Evolutionary conservation across 352 stramenopile genomes (phyloP).

Genomic region (Phytophthora fragariae): DNA sequence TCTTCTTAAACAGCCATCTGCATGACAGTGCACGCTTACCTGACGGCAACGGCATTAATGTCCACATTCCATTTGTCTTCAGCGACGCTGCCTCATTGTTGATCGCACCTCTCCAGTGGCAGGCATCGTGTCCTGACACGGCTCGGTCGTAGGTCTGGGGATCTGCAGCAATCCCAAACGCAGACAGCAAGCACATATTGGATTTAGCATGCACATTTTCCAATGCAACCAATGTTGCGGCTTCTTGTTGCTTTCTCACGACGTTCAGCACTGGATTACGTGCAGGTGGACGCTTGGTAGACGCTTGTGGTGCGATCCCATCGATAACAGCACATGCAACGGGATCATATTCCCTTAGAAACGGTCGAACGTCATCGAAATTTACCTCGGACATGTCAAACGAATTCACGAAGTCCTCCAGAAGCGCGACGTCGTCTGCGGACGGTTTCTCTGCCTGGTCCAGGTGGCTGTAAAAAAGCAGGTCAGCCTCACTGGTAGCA

Average conservation of each 20-base stretch:
- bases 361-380: not conserved
- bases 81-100: not conserved
- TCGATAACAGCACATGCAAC: conserved; percentile 3
- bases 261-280: not conserved
- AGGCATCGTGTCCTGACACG: not conserved
- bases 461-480: conserved; percentile 8
- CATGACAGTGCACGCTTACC: conserved; percentile 6
- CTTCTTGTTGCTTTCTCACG: conserved; percentile 9
- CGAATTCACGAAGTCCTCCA: conserved; percentile 12
- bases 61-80: conserved; percentile 5
- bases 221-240: conserved; percentile 1
- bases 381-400: conserved; percentile 15
- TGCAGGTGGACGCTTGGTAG: not conserved
- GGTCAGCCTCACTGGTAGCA: conserved; percentile 3
- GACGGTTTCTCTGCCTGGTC: not conserved
- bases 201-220: conserved; percentile 6
- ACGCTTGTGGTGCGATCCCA: conserved; percentile 12
- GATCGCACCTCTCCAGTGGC: not conserved
- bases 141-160: not conserved
- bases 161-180: conserved; percentile 4
- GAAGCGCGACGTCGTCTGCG: not conserved
- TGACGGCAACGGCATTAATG: not conserved
- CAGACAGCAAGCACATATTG: not conserved
- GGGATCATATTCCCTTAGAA: not conserved
- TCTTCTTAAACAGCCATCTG: conserved; percentile 4